Evolutionary conservation across 768 basidiomycete species (phyloP).

Genomic region (Paxillus rubicundulus): DNA sequence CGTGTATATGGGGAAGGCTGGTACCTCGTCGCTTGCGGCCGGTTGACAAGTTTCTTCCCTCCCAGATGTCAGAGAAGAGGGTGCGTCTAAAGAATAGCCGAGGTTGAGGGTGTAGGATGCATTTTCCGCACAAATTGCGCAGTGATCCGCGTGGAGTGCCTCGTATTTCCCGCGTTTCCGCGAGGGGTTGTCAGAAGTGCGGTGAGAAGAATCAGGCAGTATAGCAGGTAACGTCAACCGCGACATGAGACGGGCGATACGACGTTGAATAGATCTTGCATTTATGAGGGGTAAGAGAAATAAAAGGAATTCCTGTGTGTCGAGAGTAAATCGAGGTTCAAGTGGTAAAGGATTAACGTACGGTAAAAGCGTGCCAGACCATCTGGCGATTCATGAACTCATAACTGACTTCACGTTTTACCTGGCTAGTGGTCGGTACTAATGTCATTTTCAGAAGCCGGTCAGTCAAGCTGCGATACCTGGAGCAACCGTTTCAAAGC

Average conservation of each 20-base stretch:
- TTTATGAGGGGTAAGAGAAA: conserved; percentile 88
- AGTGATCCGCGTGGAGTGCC: conserved; percentile 68
- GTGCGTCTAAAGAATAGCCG: conserved; percentile 50
- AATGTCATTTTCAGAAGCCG: conserved; percentile 74
- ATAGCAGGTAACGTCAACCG: conserved; percentile 28
- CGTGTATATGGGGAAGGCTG: conserved; percentile 69
- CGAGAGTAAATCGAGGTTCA: not conserved
- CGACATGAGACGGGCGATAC: conserved; percentile 39
- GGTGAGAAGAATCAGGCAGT: conserved; percentile 28
- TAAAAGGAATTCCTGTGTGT: conserved; percentile 85
- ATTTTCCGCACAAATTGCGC: conserved; percentile 87
- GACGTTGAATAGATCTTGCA: conserved; percentile 60
- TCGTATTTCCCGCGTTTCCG: conserved; percentile 59
- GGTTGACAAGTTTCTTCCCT: conserved; percentile 11
- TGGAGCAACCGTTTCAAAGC: conserved; percentile 31
- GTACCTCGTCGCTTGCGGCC: conserved; percentile 32
- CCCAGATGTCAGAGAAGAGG: conserved; percentile 33
- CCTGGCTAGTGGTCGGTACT: conserved; percentile 63
- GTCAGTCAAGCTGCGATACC: conserved; percentile 84
- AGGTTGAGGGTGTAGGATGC: conserved; percentile 59
- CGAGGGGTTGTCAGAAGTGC: conserved; percentile 7
- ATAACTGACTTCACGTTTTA: conserved; percentile 86
- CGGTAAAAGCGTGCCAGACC: conserved; percentile 99
- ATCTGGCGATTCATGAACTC: conserved; percentile 99
- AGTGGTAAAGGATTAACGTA: conserved; percentile 36